A percentile compares a stretch with the other conserved stretches of the same genome.
These are phyloP conservation scores for Corylus heterophylla DNA, from an alignment of 306 rosid species.

Conservation along the genomic window DNA sequence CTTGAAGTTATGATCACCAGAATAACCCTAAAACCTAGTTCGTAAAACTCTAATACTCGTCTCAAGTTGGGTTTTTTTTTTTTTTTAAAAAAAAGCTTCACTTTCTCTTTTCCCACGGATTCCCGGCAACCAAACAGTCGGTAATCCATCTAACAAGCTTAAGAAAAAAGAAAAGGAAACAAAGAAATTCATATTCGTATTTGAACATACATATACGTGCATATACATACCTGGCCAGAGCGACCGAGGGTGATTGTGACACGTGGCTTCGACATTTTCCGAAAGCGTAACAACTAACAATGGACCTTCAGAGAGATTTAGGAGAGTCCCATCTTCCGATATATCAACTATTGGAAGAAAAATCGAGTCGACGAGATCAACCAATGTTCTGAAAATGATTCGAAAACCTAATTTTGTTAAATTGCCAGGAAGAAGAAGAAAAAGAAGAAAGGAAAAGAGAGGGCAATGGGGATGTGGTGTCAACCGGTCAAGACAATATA, in stretches of 20 bases:
- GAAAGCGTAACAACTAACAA: not conserved
- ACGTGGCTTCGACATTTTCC: constrained; percentile 47
- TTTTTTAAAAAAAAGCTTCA: not conserved
- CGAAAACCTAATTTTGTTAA: not conserved
- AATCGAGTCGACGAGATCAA: not conserved
- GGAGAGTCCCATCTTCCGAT: not conserved
- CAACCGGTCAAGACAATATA: no score
- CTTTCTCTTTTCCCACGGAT: not conserved
- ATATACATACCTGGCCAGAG: constrained; percentile 53
- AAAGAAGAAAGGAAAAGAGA: not conserved
- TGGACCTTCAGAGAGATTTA: constrained; percentile 1
- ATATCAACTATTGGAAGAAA: not conserved
- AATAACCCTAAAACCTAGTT: not conserved
- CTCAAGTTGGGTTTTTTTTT: no score
- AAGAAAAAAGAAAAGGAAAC: not conserved
- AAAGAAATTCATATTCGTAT: no score
- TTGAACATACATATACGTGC: not conserved
- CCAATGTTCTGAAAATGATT: not conserved
- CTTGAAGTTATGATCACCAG: not conserved
- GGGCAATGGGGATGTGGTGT: no score
- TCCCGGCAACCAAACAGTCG: not conserved
- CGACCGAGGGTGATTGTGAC: constrained; percentile 68
- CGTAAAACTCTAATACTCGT: not conserved
- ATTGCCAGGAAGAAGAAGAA: not conserved
- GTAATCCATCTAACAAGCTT: not conserved